Percentiles rank a stretch among this genome's conserved stretches.
These are phyloP conservation scores for Fragaria nilgerrensis DNA, from an alignment of 306 rosid species.

Conservation along the genomic window DNA sequence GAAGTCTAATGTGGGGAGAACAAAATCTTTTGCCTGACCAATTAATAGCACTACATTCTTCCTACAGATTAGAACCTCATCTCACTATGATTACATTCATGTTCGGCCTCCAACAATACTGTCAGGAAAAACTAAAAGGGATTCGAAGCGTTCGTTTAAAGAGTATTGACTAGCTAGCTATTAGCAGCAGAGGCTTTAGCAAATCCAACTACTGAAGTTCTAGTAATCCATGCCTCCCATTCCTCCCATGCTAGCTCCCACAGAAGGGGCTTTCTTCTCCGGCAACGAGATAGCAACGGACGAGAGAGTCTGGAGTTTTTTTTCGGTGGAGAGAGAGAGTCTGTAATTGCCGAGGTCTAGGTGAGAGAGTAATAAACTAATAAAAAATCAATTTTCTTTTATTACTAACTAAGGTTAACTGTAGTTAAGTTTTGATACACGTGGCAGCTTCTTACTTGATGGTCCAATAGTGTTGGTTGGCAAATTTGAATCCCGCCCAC, in stretches of 20 bases:
- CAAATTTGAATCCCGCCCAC: background rate
- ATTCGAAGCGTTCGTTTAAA: background rate
- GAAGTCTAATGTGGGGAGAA: background rate
- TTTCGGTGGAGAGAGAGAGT: too few relatives aligned
- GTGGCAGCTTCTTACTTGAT: too few relatives aligned
- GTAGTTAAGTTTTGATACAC: too few relatives aligned
- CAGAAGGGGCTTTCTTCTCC: slow-evolving; percentile 32
- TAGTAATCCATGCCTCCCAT: slow-evolving; percentile 47
- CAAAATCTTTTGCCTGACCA: slow-evolving; percentile 1
- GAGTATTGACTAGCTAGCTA: background rate
- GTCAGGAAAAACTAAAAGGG: background rate
- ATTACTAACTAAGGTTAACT: too few relatives aligned
- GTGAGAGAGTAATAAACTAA: too few relatives aligned
- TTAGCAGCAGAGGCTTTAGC: background rate
- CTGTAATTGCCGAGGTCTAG: too few relatives aligned
- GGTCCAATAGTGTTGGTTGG: too few relatives aligned
- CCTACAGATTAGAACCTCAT: slow-evolving; percentile 2
- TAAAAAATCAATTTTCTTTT: too few relatives aligned
- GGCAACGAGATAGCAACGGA: slow-evolving; percentile 41
- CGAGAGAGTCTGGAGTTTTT: too few relatives aligned
- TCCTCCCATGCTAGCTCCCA: slow-evolving; percentile 42
- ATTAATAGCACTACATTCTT: background rate
- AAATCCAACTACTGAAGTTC: background rate
- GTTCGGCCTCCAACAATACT: slow-evolving; percentile 23
- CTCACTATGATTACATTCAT: slow-evolving; percentile 17